Evolutionary conservation across 805 yeast species (phyloP).

Genomic region (Cyberlindnera euphorbiiphila): DNA sequence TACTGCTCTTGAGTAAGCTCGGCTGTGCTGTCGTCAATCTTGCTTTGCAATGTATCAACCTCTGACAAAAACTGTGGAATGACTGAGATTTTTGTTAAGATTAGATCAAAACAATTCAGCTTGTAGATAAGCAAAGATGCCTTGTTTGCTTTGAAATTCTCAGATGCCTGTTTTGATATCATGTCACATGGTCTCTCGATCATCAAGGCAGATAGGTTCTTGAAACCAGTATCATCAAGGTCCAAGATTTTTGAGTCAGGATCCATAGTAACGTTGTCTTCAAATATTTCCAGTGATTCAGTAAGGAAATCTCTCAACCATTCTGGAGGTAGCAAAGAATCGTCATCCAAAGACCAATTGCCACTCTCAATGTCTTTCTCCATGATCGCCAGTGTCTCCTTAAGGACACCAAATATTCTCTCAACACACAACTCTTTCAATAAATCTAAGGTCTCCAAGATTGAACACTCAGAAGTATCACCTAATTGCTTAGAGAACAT

Average conservation of each 20-base stretch:
- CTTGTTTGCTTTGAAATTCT: constrained; percentile 19
- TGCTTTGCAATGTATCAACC: constrained; percentile 31
- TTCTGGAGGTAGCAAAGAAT: constrained; percentile 76
- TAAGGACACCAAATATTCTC: constrained; percentile 38
- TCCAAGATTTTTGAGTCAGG: constrained; percentile 33
- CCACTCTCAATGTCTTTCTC: constrained; percentile 22
- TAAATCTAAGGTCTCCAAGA: constrained; percentile 27
- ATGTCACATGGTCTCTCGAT: constrained; percentile 38
- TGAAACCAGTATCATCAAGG: constrained; percentile 34
- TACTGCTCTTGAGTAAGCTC: constrained; percentile 44
- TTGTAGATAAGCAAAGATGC: constrained; percentile 37
- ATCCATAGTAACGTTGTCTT: constrained; percentile 6
- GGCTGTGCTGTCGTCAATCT: constrained; percentile 34
- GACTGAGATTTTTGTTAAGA: constrained; percentile 49
- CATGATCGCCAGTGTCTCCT: constrained; percentile 32
- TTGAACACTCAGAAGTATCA: constrained; percentile 18
- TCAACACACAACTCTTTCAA: constrained; percentile 35
- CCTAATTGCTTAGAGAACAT: constrained; percentile 47
- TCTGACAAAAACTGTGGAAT: constrained; percentile 36
- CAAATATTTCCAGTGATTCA: constrained; percentile 51
- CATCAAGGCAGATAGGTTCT: constrained; percentile 37
- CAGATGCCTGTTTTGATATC: constrained; percentile 27
- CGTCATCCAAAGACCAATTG: constrained; percentile 34
- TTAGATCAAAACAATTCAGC: constrained; percentile 57
- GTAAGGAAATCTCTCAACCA: constrained; percentile 70